Percentiles rank a stretch among this genome's conserved stretches.
These are phyloP conservation scores for Halophytophthora batemanensis DNA, from an alignment of 352 stramenopile species.

Conservation along the genomic window DNA sequence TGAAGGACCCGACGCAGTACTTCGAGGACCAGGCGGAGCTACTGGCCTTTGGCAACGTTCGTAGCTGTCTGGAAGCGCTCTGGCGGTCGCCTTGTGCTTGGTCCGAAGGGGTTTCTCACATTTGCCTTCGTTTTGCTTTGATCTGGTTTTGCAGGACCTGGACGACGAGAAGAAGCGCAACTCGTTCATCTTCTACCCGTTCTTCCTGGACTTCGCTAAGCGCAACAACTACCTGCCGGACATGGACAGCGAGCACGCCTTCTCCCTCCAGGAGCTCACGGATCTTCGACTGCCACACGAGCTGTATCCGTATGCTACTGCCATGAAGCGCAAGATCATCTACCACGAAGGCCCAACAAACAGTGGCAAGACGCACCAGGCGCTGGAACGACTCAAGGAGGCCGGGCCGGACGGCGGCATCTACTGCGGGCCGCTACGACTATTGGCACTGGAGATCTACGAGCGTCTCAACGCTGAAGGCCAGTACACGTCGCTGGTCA, in stretches of 20 bases:
- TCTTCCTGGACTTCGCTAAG: constrained; percentile 66
- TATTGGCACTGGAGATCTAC: constrained; percentile 95
- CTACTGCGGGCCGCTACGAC: constrained; percentile 93
- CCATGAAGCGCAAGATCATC: constrained; percentile 83
- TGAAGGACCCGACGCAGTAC: constrained; percentile 46
- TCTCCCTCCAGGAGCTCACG: constrained; percentile 68
- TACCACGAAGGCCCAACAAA: constrained; percentile 95
- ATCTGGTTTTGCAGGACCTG: constrained; percentile 35
- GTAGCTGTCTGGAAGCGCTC: too few relatives aligned
- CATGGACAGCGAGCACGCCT: constrained; percentile 32
- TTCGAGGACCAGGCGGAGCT: constrained; percentile 60
- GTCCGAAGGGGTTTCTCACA: too few relatives aligned
- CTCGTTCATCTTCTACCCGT: constrained; percentile 76
- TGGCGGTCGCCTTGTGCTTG: too few relatives aligned
- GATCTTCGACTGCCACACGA: constrained; percentile 74
- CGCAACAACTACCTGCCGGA: constrained; percentile 29
- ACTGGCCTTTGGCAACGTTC: constrained; percentile 41
- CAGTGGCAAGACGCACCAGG: constrained; percentile 95
- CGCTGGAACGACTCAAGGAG: constrained; percentile 91
- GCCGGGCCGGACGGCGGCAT: constrained; percentile 84
- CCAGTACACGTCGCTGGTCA: constrained; percentile 93
- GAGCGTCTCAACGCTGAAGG: constrained; percentile 93
- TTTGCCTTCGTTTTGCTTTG: too few relatives aligned
- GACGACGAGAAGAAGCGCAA: constrained; percentile 46
- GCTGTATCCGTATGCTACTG: constrained; percentile 80